A percentile compares a stretch with the other conserved stretches of the same genome.
phyloP scores from a whole-genome alignment of 495 filamentous ascomycete genomes.

The Penicillium tannophilum region DNA sequence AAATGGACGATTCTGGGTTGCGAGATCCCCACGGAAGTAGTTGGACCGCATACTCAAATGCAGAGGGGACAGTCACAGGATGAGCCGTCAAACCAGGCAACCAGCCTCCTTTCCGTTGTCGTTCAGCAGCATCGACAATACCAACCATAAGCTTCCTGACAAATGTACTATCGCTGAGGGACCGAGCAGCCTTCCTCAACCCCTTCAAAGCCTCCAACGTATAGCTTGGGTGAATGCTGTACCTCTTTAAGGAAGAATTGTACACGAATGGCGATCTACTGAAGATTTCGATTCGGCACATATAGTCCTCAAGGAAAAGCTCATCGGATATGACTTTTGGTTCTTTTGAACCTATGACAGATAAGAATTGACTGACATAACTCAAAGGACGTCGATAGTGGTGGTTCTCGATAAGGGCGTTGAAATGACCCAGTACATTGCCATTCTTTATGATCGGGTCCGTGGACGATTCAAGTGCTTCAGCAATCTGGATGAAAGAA shows the following conservation, averaged over 20 bases:
- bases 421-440: background rate
- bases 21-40: background rate
- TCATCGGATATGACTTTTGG: background rate
- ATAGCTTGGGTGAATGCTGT: background rate
- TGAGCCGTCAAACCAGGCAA: background rate
- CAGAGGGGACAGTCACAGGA: constrained; percentile 5
- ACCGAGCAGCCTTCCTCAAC: background rate
- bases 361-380: background rate
- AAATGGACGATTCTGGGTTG: background rate
- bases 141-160: background rate
- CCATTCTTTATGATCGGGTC: background rate
- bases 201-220: background rate
- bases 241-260: background rate
- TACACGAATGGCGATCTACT: background rate
- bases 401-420: background rate
- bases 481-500: background rate
- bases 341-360: background rate
- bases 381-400: background rate
- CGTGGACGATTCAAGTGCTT: background rate
- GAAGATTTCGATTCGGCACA: background rate
- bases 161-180: background rate
- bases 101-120: background rate
- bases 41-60: constrained; percentile 9
- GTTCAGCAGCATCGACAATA: background rate
- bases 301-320: background rate